A percentile compares a stretch with the other conserved stretches of the same genome.
Evolutionary conservation across 1,284 basidiomycete genomes (phyloP).

Genomic region (Sporisorium iseilematis-ciliati): DNA sequence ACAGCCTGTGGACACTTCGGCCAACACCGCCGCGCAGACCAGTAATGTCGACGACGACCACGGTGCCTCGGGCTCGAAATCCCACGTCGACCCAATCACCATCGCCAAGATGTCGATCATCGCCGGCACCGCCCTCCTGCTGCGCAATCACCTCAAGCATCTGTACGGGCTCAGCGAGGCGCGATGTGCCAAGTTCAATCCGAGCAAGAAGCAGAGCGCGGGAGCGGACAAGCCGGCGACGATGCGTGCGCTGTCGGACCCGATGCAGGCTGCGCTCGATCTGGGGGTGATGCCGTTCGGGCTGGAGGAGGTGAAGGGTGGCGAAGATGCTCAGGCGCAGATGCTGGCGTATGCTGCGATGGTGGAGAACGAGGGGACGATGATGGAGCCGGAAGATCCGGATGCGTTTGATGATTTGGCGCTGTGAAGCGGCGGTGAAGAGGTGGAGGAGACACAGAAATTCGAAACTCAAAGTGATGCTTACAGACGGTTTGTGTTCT

Average conservation of each 20-base stretch:
- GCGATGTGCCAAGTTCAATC: slow-evolving; percentile 58
- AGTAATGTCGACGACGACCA: slow-evolving; percentile 20
- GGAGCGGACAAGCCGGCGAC: slow-evolving; percentile 52
- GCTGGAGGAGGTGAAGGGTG: slow-evolving; percentile 30
- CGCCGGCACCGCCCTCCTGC: slow-evolving; percentile 48
- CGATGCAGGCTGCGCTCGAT: slow-evolving; percentile 49
- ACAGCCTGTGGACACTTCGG: neutral
- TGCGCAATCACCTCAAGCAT: slow-evolving; percentile 63
- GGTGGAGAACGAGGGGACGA: slow-evolving; percentile 55
- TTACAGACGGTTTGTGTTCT: slow-evolving; percentile 1
- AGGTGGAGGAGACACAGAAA: neutral
- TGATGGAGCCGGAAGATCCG: slow-evolving; percentile 55
- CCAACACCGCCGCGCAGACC: neutral
- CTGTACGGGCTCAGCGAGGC: slow-evolving; percentile 60
- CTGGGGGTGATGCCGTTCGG: slow-evolving; percentile 39
- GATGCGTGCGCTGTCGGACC: slow-evolving; percentile 44
- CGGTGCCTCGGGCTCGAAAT: slow-evolving; percentile 5
- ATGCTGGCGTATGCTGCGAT: slow-evolving; percentile 49
- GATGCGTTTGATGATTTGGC: slow-evolving; percentile 45
- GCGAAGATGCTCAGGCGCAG: slow-evolving; percentile 48
- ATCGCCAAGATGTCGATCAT: slow-evolving; percentile 55
- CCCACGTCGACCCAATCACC: slow-evolving; percentile 24
- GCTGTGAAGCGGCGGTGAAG: slow-evolving; percentile 14
- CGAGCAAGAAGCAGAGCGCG: slow-evolving; percentile 55
- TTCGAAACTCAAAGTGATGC: neutral